Base-by-base conservation (phyloP, 371 early-diverging fungal species). In the Dinochytrium kinnereticum region DNA sequence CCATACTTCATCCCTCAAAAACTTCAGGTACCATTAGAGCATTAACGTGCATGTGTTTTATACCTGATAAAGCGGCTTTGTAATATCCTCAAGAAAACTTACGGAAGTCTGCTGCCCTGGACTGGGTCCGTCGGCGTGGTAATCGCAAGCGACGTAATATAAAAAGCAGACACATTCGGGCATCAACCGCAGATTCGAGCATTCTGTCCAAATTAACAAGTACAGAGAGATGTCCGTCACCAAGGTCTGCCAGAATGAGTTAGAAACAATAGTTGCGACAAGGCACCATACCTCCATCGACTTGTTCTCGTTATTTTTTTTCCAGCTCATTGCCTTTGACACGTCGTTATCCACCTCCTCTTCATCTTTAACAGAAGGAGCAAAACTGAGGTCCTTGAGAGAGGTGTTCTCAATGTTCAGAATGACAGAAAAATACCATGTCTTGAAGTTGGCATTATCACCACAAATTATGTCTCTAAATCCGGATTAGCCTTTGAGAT, bases 181-280 rank as follows among this genome's bases (percentile, higher is more conserved):
- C 0, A 89, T 87, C 79, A 90, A 93, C 31, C 96, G 90, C 40
- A 95, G 77, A 34, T 91, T 90, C 0, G 93, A 86, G 5, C 93
- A 93, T 78, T 96, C 96, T 19, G 94, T 95, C 96, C 96, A 96
- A 39, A 96, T 79, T 34, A 93, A 78, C 53, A 94, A 83, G 79
- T 91, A 95, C 34, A 95, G 86, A 0, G 92, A 92, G 0, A 96
- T 77, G 72, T 95, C 93, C 1, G 91, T 87, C 7, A 90, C 26
- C 1, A 55, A 38, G 19, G 34, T 64, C 75, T 73, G 28, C 10
- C 5, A 30, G 5, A 26, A 36, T 57, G 44, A 7, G 28, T 37
- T 38, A 38, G 7, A 71, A 64, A 19, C 10, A 37, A 38, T 19
- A 33, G 7, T 64, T 53, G 24, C 24, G 13, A 31, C 50, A 61